Conservation (phyloP, 2,329 filamentous ascomycete genomes). For the Pseudogymnoascus sp. region DNA sequence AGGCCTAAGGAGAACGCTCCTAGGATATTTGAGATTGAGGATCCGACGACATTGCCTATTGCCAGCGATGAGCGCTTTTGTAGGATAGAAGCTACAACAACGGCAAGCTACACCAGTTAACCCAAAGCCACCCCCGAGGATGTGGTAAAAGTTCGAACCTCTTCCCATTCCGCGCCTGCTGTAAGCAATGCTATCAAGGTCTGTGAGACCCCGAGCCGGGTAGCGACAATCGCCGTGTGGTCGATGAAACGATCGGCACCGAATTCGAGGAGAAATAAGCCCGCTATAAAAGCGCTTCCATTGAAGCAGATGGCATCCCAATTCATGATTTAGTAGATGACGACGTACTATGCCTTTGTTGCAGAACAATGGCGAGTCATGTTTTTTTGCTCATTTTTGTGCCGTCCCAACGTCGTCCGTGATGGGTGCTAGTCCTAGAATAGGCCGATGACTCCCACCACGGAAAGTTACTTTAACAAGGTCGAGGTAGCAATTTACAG, state of each 20-base stretch:
- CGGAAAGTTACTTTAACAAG: background rate
- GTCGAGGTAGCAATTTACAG: background rate
- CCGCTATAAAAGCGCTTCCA: conserved; percentile 35
- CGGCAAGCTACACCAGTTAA: conserved; percentile 34
- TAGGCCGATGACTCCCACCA: background rate
- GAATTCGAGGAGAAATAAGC: conserved; percentile 43
- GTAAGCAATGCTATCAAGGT: conserved; percentile 45
- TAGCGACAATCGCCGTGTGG: conserved; percentile 42
- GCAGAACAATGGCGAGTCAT: background rate
- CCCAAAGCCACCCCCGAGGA: background rate
- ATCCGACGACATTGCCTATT: conserved; percentile 48
- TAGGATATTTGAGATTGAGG: conserved; percentile 47
- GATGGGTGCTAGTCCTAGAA: background rate
- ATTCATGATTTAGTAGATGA: conserved; percentile 23
- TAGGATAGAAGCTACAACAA: conserved; percentile 41
- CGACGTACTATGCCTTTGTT: conserved; percentile 23
- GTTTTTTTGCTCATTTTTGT: background rate
- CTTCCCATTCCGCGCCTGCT: conserved; percentile 49
- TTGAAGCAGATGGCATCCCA: conserved; percentile 34
- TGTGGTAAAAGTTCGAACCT: conserved; percentile 31
- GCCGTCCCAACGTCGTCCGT: background rate
- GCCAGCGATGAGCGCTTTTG: conserved; percentile 41
- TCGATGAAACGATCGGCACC: conserved; percentile 47
- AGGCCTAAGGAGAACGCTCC: conserved; percentile 49
- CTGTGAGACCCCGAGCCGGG: conserved; percentile 37